Evolutionary conservation across 257 asterid species (phyloP).

Genomic region (Scutellaria barbata): DNA sequence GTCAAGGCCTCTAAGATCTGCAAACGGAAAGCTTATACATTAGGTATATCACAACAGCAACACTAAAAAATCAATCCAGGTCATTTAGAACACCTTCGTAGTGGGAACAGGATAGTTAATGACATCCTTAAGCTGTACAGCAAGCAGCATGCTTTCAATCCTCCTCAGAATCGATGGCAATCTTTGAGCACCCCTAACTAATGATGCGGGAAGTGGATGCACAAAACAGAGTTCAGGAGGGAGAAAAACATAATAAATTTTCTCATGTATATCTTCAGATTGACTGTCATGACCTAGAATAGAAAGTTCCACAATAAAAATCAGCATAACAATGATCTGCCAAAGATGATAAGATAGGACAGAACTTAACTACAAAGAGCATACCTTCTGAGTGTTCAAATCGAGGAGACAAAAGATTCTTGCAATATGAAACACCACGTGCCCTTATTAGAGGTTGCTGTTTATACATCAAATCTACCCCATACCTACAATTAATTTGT

Average conservation of each 20-base stretch:
- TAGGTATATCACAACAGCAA: slow-evolving; percentile 23
- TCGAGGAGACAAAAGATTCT: slow-evolving; percentile 91
- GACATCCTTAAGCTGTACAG: slow-evolving; percentile 84
- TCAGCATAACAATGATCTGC: slow-evolving; percentile 27
- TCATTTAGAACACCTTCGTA: slow-evolving; percentile 58
- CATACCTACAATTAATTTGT: slow-evolving; percentile 67
- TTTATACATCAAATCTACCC: slow-evolving; percentile 77
- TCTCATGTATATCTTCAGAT: slow-evolving; percentile 75
- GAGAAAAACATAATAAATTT: slow-evolving; percentile 93
- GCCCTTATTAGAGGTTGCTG: slow-evolving; percentile 90
- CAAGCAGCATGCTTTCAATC: slow-evolving; percentile 93
- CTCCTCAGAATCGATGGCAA: slow-evolving; percentile 96
- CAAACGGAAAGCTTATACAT: slow-evolving; percentile 34
- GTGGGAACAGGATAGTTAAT: slow-evolving; percentile 80
- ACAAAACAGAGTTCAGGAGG: slow-evolving; percentile 97
- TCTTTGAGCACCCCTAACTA: slow-evolving; percentile 96
- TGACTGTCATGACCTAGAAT: slow-evolving; percentile 63
- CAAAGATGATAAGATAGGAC: slow-evolving; percentile 28
- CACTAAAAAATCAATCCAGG: slow-evolving; percentile 7
- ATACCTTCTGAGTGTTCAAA: slow-evolving; percentile 91
- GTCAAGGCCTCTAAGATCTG: slow-evolving; percentile 97
- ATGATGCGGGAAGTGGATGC: slow-evolving; percentile 92
- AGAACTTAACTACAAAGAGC: slow-evolving; percentile 28
- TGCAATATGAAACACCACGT: slow-evolving; percentile 99
- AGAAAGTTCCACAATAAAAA: slow-evolving; percentile 36